Evolutionary conservation across 1,139 yeast genomes (phyloP).

Genomic region (Debaryomyces psychrophilus): DNA sequence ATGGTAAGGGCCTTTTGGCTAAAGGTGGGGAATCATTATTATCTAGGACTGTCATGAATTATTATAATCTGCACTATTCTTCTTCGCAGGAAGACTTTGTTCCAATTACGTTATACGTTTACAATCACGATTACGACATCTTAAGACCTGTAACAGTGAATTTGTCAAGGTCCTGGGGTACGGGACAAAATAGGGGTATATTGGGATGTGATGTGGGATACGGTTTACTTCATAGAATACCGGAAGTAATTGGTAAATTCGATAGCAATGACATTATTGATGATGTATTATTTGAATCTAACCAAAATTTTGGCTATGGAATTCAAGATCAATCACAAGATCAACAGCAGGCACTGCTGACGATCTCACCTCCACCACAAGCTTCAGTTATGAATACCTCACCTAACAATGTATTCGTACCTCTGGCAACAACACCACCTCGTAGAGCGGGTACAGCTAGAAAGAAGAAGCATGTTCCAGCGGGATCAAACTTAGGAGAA

Average conservation of each 20-base stretch:
- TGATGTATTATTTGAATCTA: conserved; percentile 42
- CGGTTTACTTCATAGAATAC: conserved; percentile 83
- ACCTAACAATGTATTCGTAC: conserved; percentile 11
- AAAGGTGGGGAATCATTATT: conserved; percentile 86
- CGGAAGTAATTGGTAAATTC: conserved; percentile 63
- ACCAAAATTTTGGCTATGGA: conserved; percentile 20
- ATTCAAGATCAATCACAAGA: conserved; percentile 4
- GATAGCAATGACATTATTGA: conserved; percentile 35
- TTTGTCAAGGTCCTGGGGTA: conserved; percentile 46
- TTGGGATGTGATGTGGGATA: conserved; percentile 96
- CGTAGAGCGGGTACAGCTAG: conserved; percentile 25
- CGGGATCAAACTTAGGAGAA: conserved; percentile 29
- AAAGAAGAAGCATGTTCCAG: conserved; percentile 34
- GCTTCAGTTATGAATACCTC: conserved; percentile 8
- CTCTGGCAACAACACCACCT: conserved; percentile 25
- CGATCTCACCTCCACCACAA: conserved; percentile 17
- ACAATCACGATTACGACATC: conserved; percentile 83
- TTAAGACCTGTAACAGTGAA: conserved; percentile 84
- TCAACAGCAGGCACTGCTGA: conserved; percentile 10
- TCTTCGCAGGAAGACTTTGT: conserved; percentile 37
- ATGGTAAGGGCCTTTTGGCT: conserved; percentile 67
- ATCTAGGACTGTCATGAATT: conserved; percentile 62
- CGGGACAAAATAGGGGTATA: conserved; percentile 67
- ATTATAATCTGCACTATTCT: conserved; percentile 55
- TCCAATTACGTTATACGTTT: conserved; percentile 68